Evolutionary conservation across 1,139 yeast genomes (phyloP), one percentile per base, ranked within the genome.

Genomic region (Hansenula lynferdii): DNA sequence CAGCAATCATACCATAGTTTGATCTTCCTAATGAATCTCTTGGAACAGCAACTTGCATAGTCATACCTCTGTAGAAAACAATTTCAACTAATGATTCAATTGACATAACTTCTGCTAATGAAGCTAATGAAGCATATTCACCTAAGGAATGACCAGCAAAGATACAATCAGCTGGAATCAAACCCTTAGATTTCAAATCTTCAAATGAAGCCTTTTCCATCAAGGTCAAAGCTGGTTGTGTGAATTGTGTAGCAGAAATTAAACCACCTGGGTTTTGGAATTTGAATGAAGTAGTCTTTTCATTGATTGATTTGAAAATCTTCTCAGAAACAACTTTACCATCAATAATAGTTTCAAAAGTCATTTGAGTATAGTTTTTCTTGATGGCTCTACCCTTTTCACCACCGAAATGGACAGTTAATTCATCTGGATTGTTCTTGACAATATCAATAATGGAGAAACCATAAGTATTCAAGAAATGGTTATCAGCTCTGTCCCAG

Each of bases 21-120:
- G 98, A 92, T 70, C 98, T 84, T 37, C 99, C 99, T 38, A 69
- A 62, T 42, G 81, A 77, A 67, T 92, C 99, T 70, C 99, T 82
- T 60, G 97, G 97, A 50, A 92, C 99, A 34, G 98, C 98, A 50
- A 92, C 98, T 75, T 92, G 98, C 98, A 92, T 92, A 35, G 99
- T 92, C 98, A 92, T 92, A 77, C 99, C 99, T 74, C 99, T 82
- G 77, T 92, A 94, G 77, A 92, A 92, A 35, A 92, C 98, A 64
- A 92, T 96, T 64, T 92, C 99, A 42, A 92, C 98, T 55, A 92
- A 75, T 9, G 95, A 85, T 70, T 94, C 98, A 57, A 94, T 90
- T 41, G 98, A 96, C 97, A 92, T 90, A 43, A 94, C 97, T 62
- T 92, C 96, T 42, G 97, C 98, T 60, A 92, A 75, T 19, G 98